These are phyloP conservation scores for Heterobasidion annosum DNA, from an alignment of 1,284 basidiomycete species.

Conservation along the genomic window DNA sequence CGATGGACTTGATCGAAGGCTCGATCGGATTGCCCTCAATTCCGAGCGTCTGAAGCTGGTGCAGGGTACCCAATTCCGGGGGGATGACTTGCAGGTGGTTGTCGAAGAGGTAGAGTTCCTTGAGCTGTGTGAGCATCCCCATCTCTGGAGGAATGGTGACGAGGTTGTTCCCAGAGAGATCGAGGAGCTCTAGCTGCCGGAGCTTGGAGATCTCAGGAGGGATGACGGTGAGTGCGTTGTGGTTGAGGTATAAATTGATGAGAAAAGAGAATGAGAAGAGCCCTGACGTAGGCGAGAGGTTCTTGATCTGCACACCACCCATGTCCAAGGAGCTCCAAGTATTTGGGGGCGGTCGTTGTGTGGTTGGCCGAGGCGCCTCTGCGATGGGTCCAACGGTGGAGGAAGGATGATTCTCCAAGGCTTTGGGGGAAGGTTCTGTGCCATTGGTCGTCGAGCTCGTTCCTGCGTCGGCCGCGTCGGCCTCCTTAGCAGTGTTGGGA, in stretches of 20 bases:
- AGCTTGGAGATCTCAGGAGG: constrained; percentile 83
- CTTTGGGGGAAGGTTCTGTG: constrained; percentile 26
- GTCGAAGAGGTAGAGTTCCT: constrained; percentile 94
- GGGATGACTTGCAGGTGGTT: constrained; percentile 86
- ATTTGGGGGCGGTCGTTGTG: constrained; percentile 53
- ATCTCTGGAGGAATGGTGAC: constrained; percentile 78
- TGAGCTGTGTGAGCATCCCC: constrained; percentile 85
- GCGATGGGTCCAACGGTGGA: constrained; percentile 62
- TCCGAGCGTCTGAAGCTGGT: constrained; percentile 90
- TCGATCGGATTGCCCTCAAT: constrained; percentile 96
- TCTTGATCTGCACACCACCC: constrained; percentile 92
- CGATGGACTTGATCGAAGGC: constrained; percentile 63
- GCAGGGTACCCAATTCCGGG: constrained; percentile 81
- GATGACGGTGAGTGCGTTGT: constrained; percentile 80
- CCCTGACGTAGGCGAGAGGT: constrained; percentile 73
- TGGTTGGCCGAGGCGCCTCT: constrained; percentile 49
- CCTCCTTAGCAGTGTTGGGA: constrained; percentile 23
- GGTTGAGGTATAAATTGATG: constrained; percentile 94
- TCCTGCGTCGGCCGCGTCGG: constrained; percentile 11
- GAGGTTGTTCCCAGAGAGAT: constrained; percentile 89
- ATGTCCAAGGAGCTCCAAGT: constrained; percentile 94
- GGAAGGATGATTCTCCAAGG: constrained; percentile 55
- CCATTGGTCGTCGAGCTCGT: constrained; percentile 11
- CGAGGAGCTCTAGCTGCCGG: constrained; percentile 83
- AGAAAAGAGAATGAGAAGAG: constrained; percentile 92